Evolutionary conservation across 805 yeast genomes (phyloP), one percentile per base, ranked within the genome.

Genomic region (Peterozyma xylosa): DNA sequence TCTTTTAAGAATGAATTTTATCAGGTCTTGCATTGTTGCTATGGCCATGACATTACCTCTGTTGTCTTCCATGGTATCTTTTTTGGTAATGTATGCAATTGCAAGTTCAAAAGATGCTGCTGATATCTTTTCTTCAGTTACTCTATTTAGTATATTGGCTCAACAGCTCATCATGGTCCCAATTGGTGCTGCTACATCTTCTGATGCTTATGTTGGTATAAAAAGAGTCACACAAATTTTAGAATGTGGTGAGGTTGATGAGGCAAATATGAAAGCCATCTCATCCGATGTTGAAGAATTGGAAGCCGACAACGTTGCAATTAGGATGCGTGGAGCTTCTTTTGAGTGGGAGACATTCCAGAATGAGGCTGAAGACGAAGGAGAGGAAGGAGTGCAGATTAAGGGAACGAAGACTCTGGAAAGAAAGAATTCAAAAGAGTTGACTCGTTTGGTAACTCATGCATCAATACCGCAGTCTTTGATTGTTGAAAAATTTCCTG

Each of bases 161-260:
- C 67, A 71, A 36, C 84, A 78, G 54, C 74, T 83, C 50, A 67
- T 81, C 53, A 66, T 83, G 68, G 59, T 83, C 34, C 95, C 95
- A 16, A 65, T 80, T 63, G 82, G 87, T 2, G 58, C 82, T 33
- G 74, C 84, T 18, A 69, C 82, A 1, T 74, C 78, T 46, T 6
- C 45, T 16, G 86, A 81, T 62, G 82, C 79, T 38, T 58, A 68
- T 41, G 60, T 76, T 45, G 83, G 80, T 29, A 52, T 80, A n/a
- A 63, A 63, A 5, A 68, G 87, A 60, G 70, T 76, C 14, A 76
- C 75, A 42, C 70, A 64, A 36, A 66, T 67, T 50, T 62, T 81
- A 54, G 63, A 70, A 48, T 59, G 76, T 11, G 43, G 27, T 10
- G 48, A 46, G 21, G 16, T 30, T 4, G 67, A 64, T 36, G 59